These are phyloP conservation scores for Hypomontagnella submonticulosa DNA, from an alignment of 495 filamentous ascomycete genomes.

Conservation along the genomic window DNA sequence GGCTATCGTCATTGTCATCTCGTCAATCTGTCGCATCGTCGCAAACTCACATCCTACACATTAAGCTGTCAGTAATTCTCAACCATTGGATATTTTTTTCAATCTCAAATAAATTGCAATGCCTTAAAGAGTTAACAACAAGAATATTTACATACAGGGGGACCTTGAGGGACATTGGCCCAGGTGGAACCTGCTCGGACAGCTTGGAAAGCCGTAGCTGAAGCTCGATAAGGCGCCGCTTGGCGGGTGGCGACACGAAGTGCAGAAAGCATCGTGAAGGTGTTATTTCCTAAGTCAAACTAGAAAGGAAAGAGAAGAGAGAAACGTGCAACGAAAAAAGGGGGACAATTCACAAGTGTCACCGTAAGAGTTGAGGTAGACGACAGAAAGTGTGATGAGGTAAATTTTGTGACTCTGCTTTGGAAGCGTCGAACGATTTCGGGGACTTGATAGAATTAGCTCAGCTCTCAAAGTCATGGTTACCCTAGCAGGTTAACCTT, in stretches of 20 bases:
- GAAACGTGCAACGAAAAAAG: conserved; percentile 16
- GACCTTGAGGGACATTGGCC: conserved; percentile 90
- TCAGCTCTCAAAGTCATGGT: conserved; percentile 6
- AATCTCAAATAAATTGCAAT: conserved; percentile 28
- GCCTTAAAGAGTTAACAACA: conserved; percentile 3
- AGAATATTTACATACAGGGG: conserved; percentile 76
- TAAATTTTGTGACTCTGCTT: conserved; percentile 26
- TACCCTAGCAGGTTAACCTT: neutral
- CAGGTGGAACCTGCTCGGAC: conserved; percentile 81
- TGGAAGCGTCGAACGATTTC: conserved; percentile 37
- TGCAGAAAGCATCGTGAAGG: conserved; percentile 46
- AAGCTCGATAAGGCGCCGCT: conserved; percentile 47
- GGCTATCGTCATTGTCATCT: no score
- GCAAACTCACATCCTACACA: conserved; percentile 68
- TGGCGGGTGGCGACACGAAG: conserved; percentile 47
- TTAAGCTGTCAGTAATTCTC: conserved; percentile 11
- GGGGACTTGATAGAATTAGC: conserved; percentile 28
- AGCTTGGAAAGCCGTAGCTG: conserved; percentile 58
- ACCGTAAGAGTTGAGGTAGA: conserved; percentile 3
- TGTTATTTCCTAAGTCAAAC: neutral
- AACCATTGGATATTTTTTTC: conserved; percentile 49
- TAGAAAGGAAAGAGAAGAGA: conserved; percentile 24
- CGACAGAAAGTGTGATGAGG: conserved; percentile 36
- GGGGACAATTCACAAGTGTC: conserved; percentile 8
- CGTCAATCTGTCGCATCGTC: no score